Evolutionary conservation across 2,329 filamentous ascomycete species (phyloP).

Genomic region (Aureobasidium sp.): DNA sequence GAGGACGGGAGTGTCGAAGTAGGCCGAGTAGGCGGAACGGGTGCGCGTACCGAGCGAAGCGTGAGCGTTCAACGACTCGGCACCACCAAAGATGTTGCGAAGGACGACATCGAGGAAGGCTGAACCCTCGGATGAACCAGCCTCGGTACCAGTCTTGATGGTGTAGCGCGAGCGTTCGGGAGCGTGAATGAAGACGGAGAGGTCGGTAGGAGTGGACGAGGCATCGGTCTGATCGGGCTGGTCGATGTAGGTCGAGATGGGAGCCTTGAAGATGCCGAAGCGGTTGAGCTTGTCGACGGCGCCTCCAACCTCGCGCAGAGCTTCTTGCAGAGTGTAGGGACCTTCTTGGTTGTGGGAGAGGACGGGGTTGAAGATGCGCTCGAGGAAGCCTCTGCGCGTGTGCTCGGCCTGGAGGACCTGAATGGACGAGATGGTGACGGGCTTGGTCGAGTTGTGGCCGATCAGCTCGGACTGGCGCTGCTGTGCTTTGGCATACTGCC

Average conservation of each 20-base stretch:
- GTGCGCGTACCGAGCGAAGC: conserved; percentile 86
- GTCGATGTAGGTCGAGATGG: conserved; percentile 76
- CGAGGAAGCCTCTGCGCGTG: conserved; percentile 77
- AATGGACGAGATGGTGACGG: conserved; percentile 80
- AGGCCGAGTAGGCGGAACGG: conserved; percentile 81
- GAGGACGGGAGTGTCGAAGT: conserved; percentile 73
- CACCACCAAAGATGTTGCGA: conserved; percentile 91
- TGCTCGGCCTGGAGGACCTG: conserved; percentile 74
- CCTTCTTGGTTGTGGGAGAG: conserved; percentile 60
- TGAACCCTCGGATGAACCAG: conserved; percentile 89
- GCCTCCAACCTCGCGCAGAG: conserved; percentile 63
- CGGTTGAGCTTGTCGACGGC: conserved; percentile 68
- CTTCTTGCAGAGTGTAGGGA: conserved; percentile 72
- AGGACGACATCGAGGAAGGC: conserved; percentile 82
- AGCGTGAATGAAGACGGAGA: conserved; percentile 73
- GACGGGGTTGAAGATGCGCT: conserved; percentile 71
- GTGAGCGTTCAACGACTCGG: conserved; percentile 80
- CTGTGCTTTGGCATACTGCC: conserved; percentile 57
- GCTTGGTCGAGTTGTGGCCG: conserved; percentile 74
- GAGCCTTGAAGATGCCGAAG: conserved; percentile 82
- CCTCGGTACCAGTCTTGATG: conserved; percentile 88
- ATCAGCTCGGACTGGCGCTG: conserved; percentile 60
- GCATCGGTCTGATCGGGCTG: conserved; percentile 63
- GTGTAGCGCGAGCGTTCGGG: conserved; percentile 75
- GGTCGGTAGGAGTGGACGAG: conserved; percentile 64